Percentiles rank a stretch among this genome's conserved stretches.
Evolutionary conservation across 2,329 filamentous ascomycete species (phyloP).

Genomic region (Colletotrichum zoysiae): DNA sequence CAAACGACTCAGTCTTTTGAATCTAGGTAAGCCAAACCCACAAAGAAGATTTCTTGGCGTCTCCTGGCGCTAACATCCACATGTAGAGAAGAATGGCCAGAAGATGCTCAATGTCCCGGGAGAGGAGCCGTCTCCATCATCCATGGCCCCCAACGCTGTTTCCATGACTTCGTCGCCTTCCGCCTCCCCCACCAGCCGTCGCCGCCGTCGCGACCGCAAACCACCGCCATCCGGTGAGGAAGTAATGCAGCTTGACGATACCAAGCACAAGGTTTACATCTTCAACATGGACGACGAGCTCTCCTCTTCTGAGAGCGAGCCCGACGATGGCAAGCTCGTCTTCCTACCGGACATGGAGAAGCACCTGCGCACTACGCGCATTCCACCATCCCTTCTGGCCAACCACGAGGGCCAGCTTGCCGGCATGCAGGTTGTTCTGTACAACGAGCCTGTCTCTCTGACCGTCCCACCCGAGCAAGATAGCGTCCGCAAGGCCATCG

Average conservation of each 20-base stretch:
- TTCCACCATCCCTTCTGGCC: slow-evolving; percentile 74
- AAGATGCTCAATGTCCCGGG: slow-evolving; percentile 77
- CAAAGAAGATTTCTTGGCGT: slow-evolving; percentile 21
- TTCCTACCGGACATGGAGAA: slow-evolving; percentile 90
- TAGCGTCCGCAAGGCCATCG: slow-evolving; percentile 83
- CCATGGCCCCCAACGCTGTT: slow-evolving; percentile 38
- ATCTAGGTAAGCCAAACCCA: slow-evolving; percentile 73
- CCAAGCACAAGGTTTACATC: slow-evolving; percentile 89
- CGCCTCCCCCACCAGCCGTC: slow-evolving; percentile 35
- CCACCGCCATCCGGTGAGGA: slow-evolving; percentile 59
- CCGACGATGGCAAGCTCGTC: slow-evolving; percentile 73
- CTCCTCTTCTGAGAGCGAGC: slow-evolving; percentile 68
- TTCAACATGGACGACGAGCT: slow-evolving; percentile 91
- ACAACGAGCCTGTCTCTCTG: slow-evolving; percentile 82
- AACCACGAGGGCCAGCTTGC: slow-evolving; percentile 67
- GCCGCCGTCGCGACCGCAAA: slow-evolving; percentile 40
- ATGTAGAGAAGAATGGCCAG: slow-evolving; percentile 69
- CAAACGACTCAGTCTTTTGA: slow-evolving; percentile 85
- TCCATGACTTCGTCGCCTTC: slow-evolving; percentile 44
- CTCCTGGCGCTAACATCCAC: slow-evolving; percentile 43
- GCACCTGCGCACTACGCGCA: slow-evolving; percentile 79
- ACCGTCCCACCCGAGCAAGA: slow-evolving; percentile 81
- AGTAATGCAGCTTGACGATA: slow-evolving; percentile 87
- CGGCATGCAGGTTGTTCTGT: slow-evolving; percentile 84
- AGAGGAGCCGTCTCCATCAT: slow-evolving; percentile 57